phyloP scores from a whole-genome alignment of 441 rosid genomes.

The Eugenia klotzschiana region DNA sequence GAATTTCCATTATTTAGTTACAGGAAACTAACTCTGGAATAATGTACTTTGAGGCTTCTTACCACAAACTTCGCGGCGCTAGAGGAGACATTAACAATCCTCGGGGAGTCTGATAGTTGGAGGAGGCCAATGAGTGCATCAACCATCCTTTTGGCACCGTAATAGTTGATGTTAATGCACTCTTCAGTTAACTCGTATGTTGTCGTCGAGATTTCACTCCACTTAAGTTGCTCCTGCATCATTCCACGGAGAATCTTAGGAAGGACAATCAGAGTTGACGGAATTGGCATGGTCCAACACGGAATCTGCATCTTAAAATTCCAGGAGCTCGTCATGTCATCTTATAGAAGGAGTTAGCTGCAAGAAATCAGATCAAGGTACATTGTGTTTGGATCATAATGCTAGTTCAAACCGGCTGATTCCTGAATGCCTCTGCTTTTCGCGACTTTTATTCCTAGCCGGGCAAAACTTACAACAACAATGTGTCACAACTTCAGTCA shows the following conservation, averaged over 20 bases:
- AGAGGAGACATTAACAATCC: slow-evolving; percentile 34
- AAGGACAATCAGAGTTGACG: not conserved
- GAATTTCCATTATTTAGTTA: not conserved
- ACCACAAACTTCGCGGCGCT: slow-evolving; percentile 17
- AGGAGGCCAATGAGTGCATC: slow-evolving; percentile 16
- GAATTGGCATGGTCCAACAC: not conserved
- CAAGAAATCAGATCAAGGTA: not conserved
- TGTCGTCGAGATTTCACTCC: not conserved
- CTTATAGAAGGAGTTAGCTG: not conserved
- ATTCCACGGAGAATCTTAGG: not conserved
- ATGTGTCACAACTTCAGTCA: not conserved
- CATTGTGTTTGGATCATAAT: not conserved
- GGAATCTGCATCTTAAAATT: not conserved
- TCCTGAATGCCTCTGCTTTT: not conserved
- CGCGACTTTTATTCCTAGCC: not conserved
- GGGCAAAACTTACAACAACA: not conserved
- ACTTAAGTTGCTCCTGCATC: not conserved
- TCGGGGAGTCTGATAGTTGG: slow-evolving; percentile 23
- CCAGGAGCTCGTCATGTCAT: not conserved
- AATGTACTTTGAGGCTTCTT: not conserved
- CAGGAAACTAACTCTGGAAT: not conserved
- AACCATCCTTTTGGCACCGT: not conserved
- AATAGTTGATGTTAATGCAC: not conserved
- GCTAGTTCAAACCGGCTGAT: not conserved
- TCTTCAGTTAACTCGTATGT: not conserved